Evolutionary conservation across 805 yeast genomes (phyloP), one percentile per base, ranked within the genome.

Genomic region (Suhomyces sp.): DNA sequence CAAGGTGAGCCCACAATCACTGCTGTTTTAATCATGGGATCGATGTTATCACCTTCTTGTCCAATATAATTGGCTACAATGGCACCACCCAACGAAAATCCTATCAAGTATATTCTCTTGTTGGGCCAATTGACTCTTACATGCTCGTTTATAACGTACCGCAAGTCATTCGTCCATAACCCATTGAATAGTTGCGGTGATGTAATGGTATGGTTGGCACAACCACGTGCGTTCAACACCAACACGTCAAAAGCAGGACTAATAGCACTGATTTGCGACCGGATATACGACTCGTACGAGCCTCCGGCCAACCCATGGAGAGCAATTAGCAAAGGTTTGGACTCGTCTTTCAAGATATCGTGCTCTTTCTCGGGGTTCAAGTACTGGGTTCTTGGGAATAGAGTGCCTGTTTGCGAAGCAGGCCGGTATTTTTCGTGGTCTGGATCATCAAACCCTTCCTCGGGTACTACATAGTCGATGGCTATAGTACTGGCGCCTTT

Each of bases 261-360:
- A 47, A 85, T 67, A 19, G 70, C 66, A 46, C 72, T 70, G 36
- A 82, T 68, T 38, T 84, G 70, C 7, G 86, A 79, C 56, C 90
- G 76, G 46, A 87, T 80, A 53, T 85, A 85, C 19, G 88, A 83
- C 65, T 88, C 94, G 60, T 85, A 88, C 13, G 90, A 84, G 1
- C 96, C 96, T 54, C 94, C 93, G 26, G 88, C 86, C 38, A 88
- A 73, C 1, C 94, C 96, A 62, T 88, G 93, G 47, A 80, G 68
- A 7, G 86, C 81, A 31, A 88, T 71, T 19, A 84, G 74, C 47
- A 88, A 71, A 4, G 92, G 92, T 54, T 74, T 76, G 8, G 72
- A 65, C 52, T 76, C 76, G 44, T 69, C 70, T 7, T 63, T 62
- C 40, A 73, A 61, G 2, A 77, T 49, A 2, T 49, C 60, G 4